These are phyloP conservation scores for Blastobotrys peoriensis DNA, from an alignment of 805 yeast genomes.

Conservation along the genomic window DNA sequence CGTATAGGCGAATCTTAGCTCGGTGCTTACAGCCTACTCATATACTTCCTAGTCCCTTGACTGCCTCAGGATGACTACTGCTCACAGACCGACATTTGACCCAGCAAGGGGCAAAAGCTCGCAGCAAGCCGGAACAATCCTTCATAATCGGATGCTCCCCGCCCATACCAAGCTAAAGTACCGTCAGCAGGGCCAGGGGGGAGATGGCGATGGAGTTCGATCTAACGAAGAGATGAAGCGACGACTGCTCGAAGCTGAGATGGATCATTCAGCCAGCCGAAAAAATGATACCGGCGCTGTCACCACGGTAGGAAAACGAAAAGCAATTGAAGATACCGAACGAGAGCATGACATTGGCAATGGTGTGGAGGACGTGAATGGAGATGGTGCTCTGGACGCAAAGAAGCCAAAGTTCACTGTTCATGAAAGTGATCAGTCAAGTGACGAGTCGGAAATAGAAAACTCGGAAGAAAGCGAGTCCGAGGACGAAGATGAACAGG, in stretches of 20 bases:
- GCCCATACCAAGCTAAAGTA: slow-evolving; percentile 50
- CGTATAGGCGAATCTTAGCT: too few species aligned
- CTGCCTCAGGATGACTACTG: slow-evolving; percentile 75
- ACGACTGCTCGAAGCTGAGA: slow-evolving; percentile 22
- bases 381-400: slow-evolving; percentile 9
- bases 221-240: slow-evolving; percentile 20
- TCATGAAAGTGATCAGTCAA: slow-evolving; percentile 9
- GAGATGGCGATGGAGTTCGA: slow-evolving; percentile 22
- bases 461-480: slow-evolving; percentile 15
- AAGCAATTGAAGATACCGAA: background rate
- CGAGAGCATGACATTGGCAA: background rate
- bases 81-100: slow-evolving; percentile 65
- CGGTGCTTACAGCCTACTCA: too few species aligned
- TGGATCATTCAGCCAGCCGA: slow-evolving; percentile 15
- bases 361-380: slow-evolving; percentile 9
- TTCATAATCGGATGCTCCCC: slow-evolving; percentile 49
- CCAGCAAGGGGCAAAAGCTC: slow-evolving; percentile 51
- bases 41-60: too few species aligned
- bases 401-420: background rate
- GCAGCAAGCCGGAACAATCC: slow-evolving; percentile 39
- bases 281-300: slow-evolving; percentile 9
- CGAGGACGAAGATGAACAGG: slow-evolving; percentile 31
- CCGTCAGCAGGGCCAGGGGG: slow-evolving; percentile 35
- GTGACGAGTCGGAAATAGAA: slow-evolving; percentile 15
- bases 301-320: background rate